Evolutionary conservation across 1,139 yeast species (phyloP).

Genomic region (Scheffersomyces segobiensis): DNA sequence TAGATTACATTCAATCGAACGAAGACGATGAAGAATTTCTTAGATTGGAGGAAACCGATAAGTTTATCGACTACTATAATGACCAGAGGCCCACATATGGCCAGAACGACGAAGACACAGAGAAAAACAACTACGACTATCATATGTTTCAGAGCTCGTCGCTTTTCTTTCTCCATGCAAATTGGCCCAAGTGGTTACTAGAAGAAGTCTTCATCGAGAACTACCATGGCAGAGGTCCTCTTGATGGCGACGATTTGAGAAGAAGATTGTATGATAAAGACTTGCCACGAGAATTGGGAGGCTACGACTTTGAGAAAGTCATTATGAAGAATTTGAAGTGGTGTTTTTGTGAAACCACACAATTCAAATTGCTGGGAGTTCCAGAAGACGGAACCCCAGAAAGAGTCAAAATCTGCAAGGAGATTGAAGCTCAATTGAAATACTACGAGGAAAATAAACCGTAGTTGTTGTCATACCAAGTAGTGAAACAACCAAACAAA

Average conservation of each 20-base stretch:
- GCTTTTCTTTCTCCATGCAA: constrained; percentile 38
- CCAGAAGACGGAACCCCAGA: constrained; percentile 22
- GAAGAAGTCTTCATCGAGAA: constrained; percentile 26
- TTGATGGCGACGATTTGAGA: constrained; percentile 16
- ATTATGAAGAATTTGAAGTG: constrained; percentile 27
- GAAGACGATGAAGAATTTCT: constrained; percentile 4
- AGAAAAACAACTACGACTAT: constrained; percentile 26
- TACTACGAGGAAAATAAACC: background rate
- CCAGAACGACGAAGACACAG: constrained; percentile 18
- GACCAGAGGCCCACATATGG: constrained; percentile 22
- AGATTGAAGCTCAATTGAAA: constrained; percentile 21
- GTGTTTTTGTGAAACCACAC: constrained; percentile 28
- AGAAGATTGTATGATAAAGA: constrained; percentile 31
- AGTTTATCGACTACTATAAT: constrained; percentile 13
- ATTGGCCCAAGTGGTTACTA: constrained; percentile 37
- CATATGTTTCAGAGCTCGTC: constrained; percentile 30
- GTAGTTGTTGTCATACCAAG: background rate
- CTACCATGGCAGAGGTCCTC: constrained; percentile 30
- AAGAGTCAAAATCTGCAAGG: constrained; percentile 24
- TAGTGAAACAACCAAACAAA: background rate
- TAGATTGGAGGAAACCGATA: background rate
- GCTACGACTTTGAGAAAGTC: constrained; percentile 30
- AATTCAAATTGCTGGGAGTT: constrained; percentile 20
- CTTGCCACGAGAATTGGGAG: constrained; percentile 26
- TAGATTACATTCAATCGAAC: constrained; percentile 29